Percentiles rank a stretch among this genome's conserved stretches.
Evolutionary conservation across 257 asterid genomes (phyloP).

Genomic region (Petrea volubilis): DNA sequence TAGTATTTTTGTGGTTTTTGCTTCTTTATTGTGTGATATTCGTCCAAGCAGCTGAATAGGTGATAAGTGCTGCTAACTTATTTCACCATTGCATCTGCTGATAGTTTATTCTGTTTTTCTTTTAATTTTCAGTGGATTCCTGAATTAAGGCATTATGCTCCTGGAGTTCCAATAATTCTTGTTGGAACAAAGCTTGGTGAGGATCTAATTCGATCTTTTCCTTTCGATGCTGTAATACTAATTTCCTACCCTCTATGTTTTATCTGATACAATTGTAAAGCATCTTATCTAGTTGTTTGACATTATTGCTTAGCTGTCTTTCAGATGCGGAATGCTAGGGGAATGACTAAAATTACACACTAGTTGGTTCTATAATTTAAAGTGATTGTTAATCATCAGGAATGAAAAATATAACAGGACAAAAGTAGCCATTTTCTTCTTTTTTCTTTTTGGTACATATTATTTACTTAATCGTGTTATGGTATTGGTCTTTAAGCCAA

Average conservation of each 20-base stretch:
- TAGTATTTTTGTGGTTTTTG: background rate
- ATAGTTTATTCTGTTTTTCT: background rate
- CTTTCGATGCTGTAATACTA: background rate
- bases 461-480: background rate
- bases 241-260: background rate
- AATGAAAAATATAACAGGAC: too few relatives aligned
- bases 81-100: slow-evolving; percentile 8
- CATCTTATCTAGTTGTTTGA: background rate
- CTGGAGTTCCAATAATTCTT: slow-evolving; percentile 79
- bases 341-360: background rate
- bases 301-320: slow-evolving; percentile 1
- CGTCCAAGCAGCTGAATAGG: background rate
- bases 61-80: background rate
- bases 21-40: background rate
- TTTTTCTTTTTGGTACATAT: too few relatives aligned
- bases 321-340: background rate
- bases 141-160: slow-evolving; percentile 86
- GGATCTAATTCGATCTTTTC: slow-evolving; percentile 27
- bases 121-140: slow-evolving; percentile 75
- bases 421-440: too few relatives aligned
- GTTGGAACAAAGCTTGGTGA: slow-evolving; percentile 92
- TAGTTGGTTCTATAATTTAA: background rate
- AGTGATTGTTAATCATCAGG: background rate
- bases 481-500: background rate
- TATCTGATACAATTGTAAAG: background rate